These are phyloP conservation scores for Naganishia friedmannii DNA, from an alignment of 768 basidiomycete genomes.

Conservation along the genomic window DNA sequence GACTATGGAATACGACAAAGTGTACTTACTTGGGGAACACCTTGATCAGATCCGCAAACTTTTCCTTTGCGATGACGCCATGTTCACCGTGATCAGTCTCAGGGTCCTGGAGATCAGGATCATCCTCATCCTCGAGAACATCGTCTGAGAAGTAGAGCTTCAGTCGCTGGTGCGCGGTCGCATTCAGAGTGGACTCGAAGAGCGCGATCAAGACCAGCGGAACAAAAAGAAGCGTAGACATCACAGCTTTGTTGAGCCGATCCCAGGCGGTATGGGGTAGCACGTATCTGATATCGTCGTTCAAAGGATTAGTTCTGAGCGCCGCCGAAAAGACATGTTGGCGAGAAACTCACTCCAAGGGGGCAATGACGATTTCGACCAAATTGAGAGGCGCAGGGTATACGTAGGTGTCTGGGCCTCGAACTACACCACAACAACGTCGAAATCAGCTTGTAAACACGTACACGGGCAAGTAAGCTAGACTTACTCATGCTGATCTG, in stretches of 20 bases:
- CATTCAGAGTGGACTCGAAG: slow-evolving; percentile 64
- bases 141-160: slow-evolving; percentile 36
- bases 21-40: slow-evolving; percentile 49
- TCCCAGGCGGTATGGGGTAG: slow-evolving; percentile 62
- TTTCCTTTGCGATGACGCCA: slow-evolving; percentile 59
- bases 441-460: background rate
- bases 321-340: background rate
- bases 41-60: slow-evolving; percentile 41
- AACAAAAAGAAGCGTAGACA: slow-evolving; percentile 76
- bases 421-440: slow-evolving; percentile 32
- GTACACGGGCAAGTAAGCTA: too few species aligned
- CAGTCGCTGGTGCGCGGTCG: slow-evolving; percentile 35
- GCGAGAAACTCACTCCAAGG: slow-evolving; percentile 68
- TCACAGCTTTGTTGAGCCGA: slow-evolving; percentile 74
- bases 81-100: slow-evolving; percentile 73
- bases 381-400: slow-evolving; percentile 87
- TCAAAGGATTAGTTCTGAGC: slow-evolving; percentile 35
- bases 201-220: slow-evolving; percentile 72
- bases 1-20: background rate
- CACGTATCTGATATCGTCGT: slow-evolving; percentile 41
- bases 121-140: slow-evolving; percentile 45
- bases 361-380: slow-evolving; percentile 73
- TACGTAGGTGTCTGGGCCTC: slow-evolving; percentile 57
- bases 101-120: slow-evolving; percentile 61
- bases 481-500: slow-evolving; percentile 44